Evolutionary conservation across 1,284 basidiomycete genomes (phyloP).

Genomic region (Ceratobasidium sp.): DNA sequence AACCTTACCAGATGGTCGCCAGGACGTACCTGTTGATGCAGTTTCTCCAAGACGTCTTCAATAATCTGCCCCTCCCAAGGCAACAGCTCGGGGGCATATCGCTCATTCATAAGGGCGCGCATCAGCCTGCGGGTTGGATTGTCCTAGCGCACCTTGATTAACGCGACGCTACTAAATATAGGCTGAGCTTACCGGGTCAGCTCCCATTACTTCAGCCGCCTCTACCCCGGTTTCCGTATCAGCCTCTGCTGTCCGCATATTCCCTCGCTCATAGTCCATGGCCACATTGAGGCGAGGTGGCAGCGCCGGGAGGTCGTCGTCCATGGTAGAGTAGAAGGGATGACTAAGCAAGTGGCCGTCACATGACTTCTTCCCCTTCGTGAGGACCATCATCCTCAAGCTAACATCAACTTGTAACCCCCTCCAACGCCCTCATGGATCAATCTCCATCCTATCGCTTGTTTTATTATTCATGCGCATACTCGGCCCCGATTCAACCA

Average conservation of each 20-base stretch:
- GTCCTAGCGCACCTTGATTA: not conserved
- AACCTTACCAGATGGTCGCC: no score
- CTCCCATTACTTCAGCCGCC: slow-evolving; percentile 21
- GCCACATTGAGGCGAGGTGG: slow-evolving; percentile 21
- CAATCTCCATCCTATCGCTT: no score
- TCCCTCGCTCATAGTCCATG: slow-evolving; percentile 5
- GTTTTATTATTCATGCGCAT: no score
- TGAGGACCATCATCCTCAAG: no score
- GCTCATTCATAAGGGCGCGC: slow-evolving; percentile 84
- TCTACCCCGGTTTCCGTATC: not conserved
- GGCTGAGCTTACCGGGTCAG: not conserved
- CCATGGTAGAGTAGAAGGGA: not conserved
- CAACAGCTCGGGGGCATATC: slow-evolving; percentile 81
- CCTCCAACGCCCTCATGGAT: no score
- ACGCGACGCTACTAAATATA: not conserved
- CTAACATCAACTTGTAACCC: no score
- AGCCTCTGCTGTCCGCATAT: not conserved
- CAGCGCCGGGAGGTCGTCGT: slow-evolving; percentile 15
- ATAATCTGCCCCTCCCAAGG: slow-evolving; percentile 77
- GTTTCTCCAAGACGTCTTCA: slow-evolving; percentile 74
- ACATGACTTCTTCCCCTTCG: no score
- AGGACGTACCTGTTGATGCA: slow-evolving; percentile 76
- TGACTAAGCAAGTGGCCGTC: no score
- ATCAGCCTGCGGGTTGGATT: slow-evolving; percentile 56
- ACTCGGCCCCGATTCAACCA: no score